Evolutionary conservation across 2,329 filamentous ascomycete species (phyloP).

Genomic region (Phyllosticta capitalensis): DNA sequence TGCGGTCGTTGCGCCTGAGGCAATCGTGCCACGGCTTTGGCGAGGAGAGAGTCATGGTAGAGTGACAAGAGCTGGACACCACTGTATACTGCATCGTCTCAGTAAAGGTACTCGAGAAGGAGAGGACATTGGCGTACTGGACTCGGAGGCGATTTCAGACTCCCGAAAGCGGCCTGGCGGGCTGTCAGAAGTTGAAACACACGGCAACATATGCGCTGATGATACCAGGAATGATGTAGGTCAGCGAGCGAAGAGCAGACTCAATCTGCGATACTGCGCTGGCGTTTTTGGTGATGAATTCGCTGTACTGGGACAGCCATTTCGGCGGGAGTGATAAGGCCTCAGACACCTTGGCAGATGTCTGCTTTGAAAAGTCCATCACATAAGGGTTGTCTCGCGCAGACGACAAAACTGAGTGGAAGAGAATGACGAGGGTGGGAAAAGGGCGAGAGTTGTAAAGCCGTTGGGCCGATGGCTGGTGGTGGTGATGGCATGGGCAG

Average conservation of each 20-base stretch:
- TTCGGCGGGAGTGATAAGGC: slow-evolving; percentile 51
- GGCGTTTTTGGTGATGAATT: slow-evolving; percentile 92
- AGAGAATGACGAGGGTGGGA: too few species aligned
- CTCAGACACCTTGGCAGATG: slow-evolving; percentile 31
- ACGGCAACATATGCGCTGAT: slow-evolving; percentile 5
- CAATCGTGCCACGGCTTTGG: slow-evolving; percentile 50
- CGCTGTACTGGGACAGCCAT: slow-evolving; percentile 65
- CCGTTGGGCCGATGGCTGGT: background rate
- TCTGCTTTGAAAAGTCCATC: slow-evolving; percentile 27
- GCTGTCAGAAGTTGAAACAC: background rate
- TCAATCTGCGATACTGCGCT: slow-evolving; percentile 93
- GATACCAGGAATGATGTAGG: slow-evolving; percentile 87
- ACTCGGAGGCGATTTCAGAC: slow-evolving; percentile 90
- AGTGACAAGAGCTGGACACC: slow-evolving; percentile 81
- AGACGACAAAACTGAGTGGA: background rate
- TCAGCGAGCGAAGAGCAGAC: slow-evolving; percentile 81
- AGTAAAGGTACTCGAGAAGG: slow-evolving; percentile 13
- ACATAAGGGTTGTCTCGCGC: background rate
- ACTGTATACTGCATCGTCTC: slow-evolving; percentile 54
- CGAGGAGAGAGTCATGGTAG: slow-evolving; percentile 83
- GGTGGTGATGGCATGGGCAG: background rate
- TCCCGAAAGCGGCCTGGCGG: slow-evolving; percentile 69
- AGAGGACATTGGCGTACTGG: slow-evolving; percentile 39
- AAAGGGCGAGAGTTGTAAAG: background rate
- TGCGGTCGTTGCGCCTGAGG: slow-evolving; percentile 42